These are phyloP conservation scores for Scutellaria galericulata DNA, from an alignment of 257 asterid genomes.

Conservation along the genomic window DNA sequence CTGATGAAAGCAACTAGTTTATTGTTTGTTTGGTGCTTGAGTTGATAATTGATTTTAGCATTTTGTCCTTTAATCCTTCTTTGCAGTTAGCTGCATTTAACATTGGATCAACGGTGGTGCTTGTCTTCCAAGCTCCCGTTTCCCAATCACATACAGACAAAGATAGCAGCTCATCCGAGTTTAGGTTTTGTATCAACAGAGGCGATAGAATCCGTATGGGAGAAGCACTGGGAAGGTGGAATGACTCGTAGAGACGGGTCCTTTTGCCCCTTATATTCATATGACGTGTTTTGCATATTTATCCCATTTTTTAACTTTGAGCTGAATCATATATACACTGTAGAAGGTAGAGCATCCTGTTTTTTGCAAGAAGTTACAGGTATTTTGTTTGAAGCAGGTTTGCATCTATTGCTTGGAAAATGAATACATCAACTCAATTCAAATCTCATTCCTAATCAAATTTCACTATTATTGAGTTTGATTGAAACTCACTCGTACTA, in stretches of 20 bases:
- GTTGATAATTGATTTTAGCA: not conserved
- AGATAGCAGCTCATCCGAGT: constrained; percentile 51
- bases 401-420: too few species aligned
- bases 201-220: constrained; percentile 86
- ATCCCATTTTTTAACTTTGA: not conserved
- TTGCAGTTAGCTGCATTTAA: constrained; percentile 89
- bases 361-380: not conserved
- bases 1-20: not conserved
- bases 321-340: not conserved
- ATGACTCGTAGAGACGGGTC: constrained; percentile 35
- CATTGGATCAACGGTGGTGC: constrained; percentile 96
- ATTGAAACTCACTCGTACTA: too few species aligned
- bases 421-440: too few species aligned
- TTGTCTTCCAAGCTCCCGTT: constrained; percentile 89
- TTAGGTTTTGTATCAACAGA: constrained; percentile 63
- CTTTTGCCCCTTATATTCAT: not conserved
- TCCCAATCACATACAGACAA: constrained; percentile 39
- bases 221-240: constrained; percentile 84
- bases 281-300: constrained; percentile 1
- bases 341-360: not conserved
- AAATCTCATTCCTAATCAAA: too few species aligned
- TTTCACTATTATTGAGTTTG: too few species aligned
- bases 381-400: too few species aligned
- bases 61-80: constrained; percentile 18
- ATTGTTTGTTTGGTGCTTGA: not conserved